Conservation (phyloP, 73 alveolate species). For the Stentor roeselii region DNA sequence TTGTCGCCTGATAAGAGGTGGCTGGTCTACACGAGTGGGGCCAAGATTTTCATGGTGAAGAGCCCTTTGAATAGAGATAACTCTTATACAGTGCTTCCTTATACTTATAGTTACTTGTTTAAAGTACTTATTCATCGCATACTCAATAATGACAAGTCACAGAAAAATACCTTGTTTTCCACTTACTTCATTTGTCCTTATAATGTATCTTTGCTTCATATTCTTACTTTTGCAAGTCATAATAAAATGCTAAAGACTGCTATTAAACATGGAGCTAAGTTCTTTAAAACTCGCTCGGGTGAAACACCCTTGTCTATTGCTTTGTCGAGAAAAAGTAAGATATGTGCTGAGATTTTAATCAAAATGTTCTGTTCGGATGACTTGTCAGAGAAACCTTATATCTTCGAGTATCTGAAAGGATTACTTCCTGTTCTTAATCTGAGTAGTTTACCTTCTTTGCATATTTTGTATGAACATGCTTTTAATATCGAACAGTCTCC, state of each 20-base stretch:
- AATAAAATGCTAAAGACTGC: not conserved
- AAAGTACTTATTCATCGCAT: not conserved
- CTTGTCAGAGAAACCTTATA: not conserved
- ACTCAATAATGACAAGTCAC: not conserved
- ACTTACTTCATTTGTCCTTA: not conserved
- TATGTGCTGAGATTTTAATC: conserved; percentile 5
- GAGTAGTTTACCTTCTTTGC: conserved; percentile 15
- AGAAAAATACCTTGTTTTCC: not conserved
- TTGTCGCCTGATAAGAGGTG: not conserved
- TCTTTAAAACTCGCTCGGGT: not conserved
- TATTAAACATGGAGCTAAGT: not conserved
- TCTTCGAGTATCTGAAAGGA: not conserved
- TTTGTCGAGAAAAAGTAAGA: not conserved
- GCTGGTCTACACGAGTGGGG: not conserved
- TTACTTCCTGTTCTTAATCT: not conserved
- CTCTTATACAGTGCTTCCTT: conserved; percentile 3
- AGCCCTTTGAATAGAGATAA: not conserved
- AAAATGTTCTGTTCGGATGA: not conserved
- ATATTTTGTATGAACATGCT: not conserved
- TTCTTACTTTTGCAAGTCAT: not conserved
- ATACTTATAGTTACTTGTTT: not conserved
- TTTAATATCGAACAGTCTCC: not conserved
- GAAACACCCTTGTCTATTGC: conserved; percentile 17
- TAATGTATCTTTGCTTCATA: not conserved
- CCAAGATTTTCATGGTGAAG: not conserved